Evolutionary conservation across 495 filamentous ascomycete genomes (phyloP), one percentile per base, ranked within the genome.

Genomic region (Chaetomium tenue): DNA sequence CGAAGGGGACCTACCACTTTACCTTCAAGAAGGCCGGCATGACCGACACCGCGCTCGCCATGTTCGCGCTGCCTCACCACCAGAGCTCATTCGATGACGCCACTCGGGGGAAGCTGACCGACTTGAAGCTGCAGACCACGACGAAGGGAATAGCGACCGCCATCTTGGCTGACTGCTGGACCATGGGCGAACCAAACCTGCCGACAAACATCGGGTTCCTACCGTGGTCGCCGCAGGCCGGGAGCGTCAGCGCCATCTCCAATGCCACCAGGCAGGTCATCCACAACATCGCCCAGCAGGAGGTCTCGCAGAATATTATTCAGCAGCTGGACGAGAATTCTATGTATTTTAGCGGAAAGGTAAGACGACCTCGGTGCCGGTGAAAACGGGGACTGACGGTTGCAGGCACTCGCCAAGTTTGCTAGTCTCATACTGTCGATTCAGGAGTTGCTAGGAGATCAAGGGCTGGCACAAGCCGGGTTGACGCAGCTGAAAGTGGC

Each of bases 261-360:
- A 62, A 74, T 1, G 71, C 71, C 6, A 82, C 83, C 2, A 82
- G 83, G 54, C 70, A 79, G 0, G 77, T 79, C 1, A 88, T 94
- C 64, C 75, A 78, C 26, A 74, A 76, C 33, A 80, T 86, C 5
- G 88, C 88, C 2, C 74, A 77, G 4, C 78, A 79, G 13, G 94
- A 98, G 74, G 74, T 95, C 0, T 75, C 81, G 11, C 86, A 95
- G 72, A 83, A 93, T 69, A 88, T 97, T 57, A 70, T 77, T 25
- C 71, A 74, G 6, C 89, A 95, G 71, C 87, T 86, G 5, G 83
- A 94, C 64, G 81, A 92, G 39, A 83, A 95, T 72, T 95, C 89
- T 66, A 95, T 97, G 89, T 98, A 98, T 76, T 98, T 90, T 72
- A 88, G 89, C 66, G 93, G 93, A 66, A 98, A 98, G 81, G 87